Percentiles rank a stretch among this genome's conserved stretches.
phyloP scores from a whole-genome alignment of 192 early-diverging fungal genomes.

The Coemansia sp. region DNA sequence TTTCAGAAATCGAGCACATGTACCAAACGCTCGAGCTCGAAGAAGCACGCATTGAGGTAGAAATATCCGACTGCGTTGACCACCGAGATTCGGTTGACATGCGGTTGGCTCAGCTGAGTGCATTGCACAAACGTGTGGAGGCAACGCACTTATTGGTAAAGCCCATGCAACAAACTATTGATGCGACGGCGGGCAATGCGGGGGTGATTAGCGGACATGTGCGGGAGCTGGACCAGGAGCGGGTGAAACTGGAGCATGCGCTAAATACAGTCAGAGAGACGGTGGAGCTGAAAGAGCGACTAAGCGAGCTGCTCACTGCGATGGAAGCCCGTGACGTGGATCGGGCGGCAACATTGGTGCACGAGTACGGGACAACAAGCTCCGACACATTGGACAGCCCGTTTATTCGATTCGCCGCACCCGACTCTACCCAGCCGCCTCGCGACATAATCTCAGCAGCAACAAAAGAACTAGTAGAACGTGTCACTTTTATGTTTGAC shows the following conservation, averaged over 20 bases:
- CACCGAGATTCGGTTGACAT: slow-evolving; percentile 10
- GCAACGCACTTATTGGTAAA: slow-evolving; percentile 13
- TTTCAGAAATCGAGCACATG: slow-evolving; percentile 35
- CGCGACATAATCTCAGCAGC: slow-evolving; percentile 56
- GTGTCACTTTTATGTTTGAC: slow-evolving; percentile 80
- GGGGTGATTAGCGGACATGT: slow-evolving; percentile 84
- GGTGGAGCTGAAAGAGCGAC: slow-evolving; percentile 45
- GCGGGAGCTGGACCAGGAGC: slow-evolving; percentile 78
- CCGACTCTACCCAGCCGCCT: slow-evolving; percentile 15
- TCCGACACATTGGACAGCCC: slow-evolving; percentile 25
- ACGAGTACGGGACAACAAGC: slow-evolving; percentile 26
- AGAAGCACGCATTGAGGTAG: slow-evolving; percentile 50
- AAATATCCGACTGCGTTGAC: slow-evolving; percentile 39
- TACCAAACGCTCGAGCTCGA: slow-evolving; percentile 46
- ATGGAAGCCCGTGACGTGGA: slow-evolving; percentile 57
- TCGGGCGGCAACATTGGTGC: slow-evolving; percentile 53
- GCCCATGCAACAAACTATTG: slow-evolving; percentile 35
- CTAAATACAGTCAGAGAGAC: slow-evolving; percentile 73
- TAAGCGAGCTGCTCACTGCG: slow-evolving; percentile 32
- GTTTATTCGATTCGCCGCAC: slow-evolving; percentile 27
- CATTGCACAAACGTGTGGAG: slow-evolving; percentile 10
- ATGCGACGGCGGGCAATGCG: slow-evolving; percentile 61
- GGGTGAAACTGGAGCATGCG: slow-evolving; percentile 69
- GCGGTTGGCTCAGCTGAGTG: slow-evolving; percentile 19
- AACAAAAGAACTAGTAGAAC: slow-evolving; percentile 63